These are phyloP conservation scores for Arachis monticola DNA, from an alignment of 331 rosid genomes.

Conservation along the genomic window DNA sequence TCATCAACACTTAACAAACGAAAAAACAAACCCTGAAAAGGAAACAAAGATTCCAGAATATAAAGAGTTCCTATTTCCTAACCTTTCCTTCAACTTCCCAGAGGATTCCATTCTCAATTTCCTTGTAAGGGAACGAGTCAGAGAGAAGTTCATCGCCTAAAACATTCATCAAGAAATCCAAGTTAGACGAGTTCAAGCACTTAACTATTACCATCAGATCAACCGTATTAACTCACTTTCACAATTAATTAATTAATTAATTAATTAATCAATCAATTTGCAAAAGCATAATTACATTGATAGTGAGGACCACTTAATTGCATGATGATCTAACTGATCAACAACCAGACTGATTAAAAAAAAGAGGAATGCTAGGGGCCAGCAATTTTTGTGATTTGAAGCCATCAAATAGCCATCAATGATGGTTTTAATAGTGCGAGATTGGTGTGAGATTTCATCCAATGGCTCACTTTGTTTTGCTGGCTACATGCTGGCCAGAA, in stretches of 20 bases:
- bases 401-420: too few relatives aligned
- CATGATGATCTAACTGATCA: conserved; percentile 3
- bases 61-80: conserved; percentile 22
- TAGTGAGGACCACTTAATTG: not conserved
- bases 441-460: too few relatives aligned
- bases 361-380: too few relatives aligned
- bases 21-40: conserved; percentile 24
- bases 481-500: too few relatives aligned
- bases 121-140: conserved; percentile 71
- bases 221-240: not conserved
- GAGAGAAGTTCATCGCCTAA: conserved; percentile 70
- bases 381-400: too few relatives aligned
- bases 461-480: too few relatives aligned
- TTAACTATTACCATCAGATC: not conserved
- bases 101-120: conserved; percentile 71
- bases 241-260: too few relatives aligned
- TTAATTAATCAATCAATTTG: not conserved
- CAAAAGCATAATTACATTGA: conserved; percentile 6
- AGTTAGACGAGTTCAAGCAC: not conserved
- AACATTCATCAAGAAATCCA: conserved; percentile 22
- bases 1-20: not conserved
- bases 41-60: conserved; percentile 1
- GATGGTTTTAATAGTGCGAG: too few relatives aligned
- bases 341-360: conserved; percentile 40
- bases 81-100: conserved; percentile 99